These are phyloP conservation scores for Talaromyces marneffei DNA, from an alignment of 2,329 filamentous ascomycete genomes.

Conservation along the genomic window DNA sequence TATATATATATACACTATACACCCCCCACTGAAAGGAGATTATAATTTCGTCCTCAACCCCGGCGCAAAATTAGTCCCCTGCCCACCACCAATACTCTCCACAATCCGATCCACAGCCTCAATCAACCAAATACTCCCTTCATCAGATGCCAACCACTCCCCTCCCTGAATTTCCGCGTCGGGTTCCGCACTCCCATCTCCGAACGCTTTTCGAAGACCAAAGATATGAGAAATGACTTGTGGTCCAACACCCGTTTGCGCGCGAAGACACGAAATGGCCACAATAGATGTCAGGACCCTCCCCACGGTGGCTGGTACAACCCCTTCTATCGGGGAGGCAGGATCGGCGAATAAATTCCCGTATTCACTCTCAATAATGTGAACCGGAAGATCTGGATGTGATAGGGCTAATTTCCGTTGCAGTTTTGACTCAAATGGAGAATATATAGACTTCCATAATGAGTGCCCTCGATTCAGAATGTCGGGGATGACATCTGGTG, in stretches of 20 bases:
- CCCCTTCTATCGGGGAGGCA: constrained; percentile 35
- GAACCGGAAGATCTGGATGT: constrained; percentile 75
- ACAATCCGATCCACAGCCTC: constrained; percentile 58
- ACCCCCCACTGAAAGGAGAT: neutral
- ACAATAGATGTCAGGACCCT: constrained; percentile 66
- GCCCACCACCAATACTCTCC: constrained; percentile 40
- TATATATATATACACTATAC: neutral
- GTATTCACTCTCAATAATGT: constrained; percentile 72
- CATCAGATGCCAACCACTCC: constrained; percentile 38
- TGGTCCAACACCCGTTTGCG: constrained; percentile 75
- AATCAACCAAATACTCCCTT: constrained; percentile 60
- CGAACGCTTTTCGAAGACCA: constrained; percentile 68
- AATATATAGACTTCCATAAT: constrained; percentile 73
- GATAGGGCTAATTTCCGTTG: constrained; percentile 63
- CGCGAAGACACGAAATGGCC: constrained; percentile 66
- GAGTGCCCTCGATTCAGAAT: constrained; percentile 55
- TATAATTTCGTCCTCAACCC: constrained; percentile 32
- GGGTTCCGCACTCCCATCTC: constrained; percentile 59
- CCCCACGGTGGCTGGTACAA: constrained; percentile 49
- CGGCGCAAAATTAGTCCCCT: constrained; percentile 53
- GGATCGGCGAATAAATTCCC: constrained; percentile 68
- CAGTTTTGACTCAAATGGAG: constrained; percentile 67
- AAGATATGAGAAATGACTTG: constrained; percentile 79
- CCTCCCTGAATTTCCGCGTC: constrained; percentile 34
- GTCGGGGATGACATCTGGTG: constrained; percentile 48